Evolutionary conservation across 345 rosid genomes (phyloP).

Genomic region (Populus euphratica): DNA sequence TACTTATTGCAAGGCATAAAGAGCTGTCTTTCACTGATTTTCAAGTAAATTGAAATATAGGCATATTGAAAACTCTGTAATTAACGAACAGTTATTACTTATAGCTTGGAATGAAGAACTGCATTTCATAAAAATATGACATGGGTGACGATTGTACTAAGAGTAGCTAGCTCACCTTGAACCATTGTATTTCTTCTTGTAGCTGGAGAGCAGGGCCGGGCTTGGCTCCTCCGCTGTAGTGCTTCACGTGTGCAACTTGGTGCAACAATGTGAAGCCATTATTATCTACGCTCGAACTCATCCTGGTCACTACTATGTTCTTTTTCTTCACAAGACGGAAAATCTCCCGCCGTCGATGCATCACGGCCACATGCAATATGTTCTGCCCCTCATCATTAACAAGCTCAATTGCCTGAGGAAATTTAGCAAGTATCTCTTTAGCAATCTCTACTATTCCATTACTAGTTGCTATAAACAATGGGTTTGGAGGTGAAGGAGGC

Average conservation of each 20-base stretch:
- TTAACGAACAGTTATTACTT: no score
- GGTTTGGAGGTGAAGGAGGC: not conserved
- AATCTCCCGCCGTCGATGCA: conserved; percentile 14
- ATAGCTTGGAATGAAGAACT: no score
- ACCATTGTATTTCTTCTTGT: no score
- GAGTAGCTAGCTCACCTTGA: no score
- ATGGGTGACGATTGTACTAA: no score
- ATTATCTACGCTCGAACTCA: conserved; percentile 12
- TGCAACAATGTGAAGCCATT: conserved; percentile 26
- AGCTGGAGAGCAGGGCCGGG: no score
- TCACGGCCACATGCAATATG: conserved; percentile 24
- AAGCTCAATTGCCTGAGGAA: conserved; percentile 17
- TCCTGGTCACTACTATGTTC: conserved; percentile 6
- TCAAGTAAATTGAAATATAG: no score
- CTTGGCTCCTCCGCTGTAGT: conserved; percentile 8
- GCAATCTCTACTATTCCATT: conserved; percentile 24
- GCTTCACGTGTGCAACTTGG: conserved; percentile 5
- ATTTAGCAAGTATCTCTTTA: not conserved
- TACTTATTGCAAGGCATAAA: no score
- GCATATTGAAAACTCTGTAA: no score
- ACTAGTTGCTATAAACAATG: conserved; percentile 16
- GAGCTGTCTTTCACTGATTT: no score
- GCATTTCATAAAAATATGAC: no score
- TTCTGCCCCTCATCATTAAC: conserved; percentile 5
- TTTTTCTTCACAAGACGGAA: not conserved